Evolutionary conservation across 1,284 basidiomycete genomes (phyloP).

Genomic region (Phylloboletellus chloephorus): DNA sequence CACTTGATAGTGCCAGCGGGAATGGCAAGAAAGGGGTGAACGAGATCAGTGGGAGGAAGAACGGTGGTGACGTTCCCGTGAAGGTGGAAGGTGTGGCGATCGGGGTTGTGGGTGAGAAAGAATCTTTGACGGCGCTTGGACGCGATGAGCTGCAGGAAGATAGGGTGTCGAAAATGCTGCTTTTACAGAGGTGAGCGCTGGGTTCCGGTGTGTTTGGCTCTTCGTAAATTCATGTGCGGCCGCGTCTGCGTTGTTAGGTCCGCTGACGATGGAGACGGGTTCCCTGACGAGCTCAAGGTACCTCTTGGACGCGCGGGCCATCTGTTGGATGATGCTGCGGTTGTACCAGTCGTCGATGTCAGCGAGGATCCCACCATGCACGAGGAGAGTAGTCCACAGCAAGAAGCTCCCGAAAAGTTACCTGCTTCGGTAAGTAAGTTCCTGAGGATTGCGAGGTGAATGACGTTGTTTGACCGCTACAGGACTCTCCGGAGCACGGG

Average conservation of each 20-base stretch:
- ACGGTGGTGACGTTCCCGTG: constrained; percentile 34
- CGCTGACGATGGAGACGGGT: constrained; percentile 35
- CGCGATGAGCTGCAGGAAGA: constrained; percentile 70
- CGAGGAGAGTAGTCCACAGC: constrained; percentile 27
- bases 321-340: constrained; percentile 41
- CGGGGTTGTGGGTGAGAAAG: constrained; percentile 67
- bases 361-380: constrained; percentile 28
- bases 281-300: constrained; percentile 57
- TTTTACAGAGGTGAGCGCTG: constrained; percentile 52
- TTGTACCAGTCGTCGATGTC: constrained; percentile 18
- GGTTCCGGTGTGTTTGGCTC: constrained; percentile 1
- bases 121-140: constrained; percentile 60
- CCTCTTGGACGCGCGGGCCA: constrained; percentile 60
- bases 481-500: constrained; percentile 25
- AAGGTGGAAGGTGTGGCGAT: constrained; percentile 53
- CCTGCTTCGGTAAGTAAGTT: constrained; percentile 16
- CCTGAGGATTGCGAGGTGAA: constrained; percentile 4
- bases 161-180: constrained; percentile 53
- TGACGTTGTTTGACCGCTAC: neutral
- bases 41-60: constrained; percentile 22
- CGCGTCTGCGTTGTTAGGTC: constrained; percentile 16
- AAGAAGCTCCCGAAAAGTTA: constrained; percentile 21
- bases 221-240: constrained; percentile 25
- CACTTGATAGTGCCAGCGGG: constrained; percentile 29
- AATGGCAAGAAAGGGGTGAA: constrained; percentile 21